Conservation (phyloP, 1,284 basidiomycete genomes). For the Pseudozyma pruni region DNA sequence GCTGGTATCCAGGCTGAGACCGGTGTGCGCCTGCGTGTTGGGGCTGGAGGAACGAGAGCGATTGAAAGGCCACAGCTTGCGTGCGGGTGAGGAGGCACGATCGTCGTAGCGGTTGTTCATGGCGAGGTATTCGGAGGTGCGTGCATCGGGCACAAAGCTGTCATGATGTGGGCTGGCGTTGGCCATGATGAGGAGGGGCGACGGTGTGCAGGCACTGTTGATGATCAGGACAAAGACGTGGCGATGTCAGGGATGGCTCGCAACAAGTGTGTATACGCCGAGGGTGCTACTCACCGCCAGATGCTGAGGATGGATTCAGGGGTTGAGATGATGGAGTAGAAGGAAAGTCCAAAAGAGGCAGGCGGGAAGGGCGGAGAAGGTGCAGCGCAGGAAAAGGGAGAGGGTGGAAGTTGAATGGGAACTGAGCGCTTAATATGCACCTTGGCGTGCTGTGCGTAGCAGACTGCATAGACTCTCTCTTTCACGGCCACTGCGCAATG, state of each 20-base stretch:
- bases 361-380: constrained; percentile 11
- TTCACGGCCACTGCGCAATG: too few species aligned
- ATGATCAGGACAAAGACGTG: neutral
- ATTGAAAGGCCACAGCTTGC: constrained; percentile 51
- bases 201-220: neutral
- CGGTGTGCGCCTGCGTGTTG: constrained; percentile 23
- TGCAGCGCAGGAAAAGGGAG: neutral
- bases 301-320: neutral
- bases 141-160: constrained; percentile 32
- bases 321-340: constrained; percentile 13
- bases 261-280: too few species aligned
- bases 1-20: constrained; percentile 21
- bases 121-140: constrained; percentile 28
- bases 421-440: constrained; percentile 26
- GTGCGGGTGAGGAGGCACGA: constrained; percentile 24
- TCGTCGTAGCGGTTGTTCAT: constrained; percentile 20
- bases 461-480: neutral
- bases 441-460: neutral
- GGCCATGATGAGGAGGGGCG: neutral
- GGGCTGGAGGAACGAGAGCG: constrained; percentile 49
- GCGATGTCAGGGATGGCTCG: too few species aligned
- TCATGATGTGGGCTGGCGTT: constrained; percentile 17
- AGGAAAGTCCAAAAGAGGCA: neutral
- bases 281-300: neutral
- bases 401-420: constrained; percentile 34